phyloP scores from a whole-genome alignment of 176 grass and related monocot species.

The Avena insularis region DNA sequence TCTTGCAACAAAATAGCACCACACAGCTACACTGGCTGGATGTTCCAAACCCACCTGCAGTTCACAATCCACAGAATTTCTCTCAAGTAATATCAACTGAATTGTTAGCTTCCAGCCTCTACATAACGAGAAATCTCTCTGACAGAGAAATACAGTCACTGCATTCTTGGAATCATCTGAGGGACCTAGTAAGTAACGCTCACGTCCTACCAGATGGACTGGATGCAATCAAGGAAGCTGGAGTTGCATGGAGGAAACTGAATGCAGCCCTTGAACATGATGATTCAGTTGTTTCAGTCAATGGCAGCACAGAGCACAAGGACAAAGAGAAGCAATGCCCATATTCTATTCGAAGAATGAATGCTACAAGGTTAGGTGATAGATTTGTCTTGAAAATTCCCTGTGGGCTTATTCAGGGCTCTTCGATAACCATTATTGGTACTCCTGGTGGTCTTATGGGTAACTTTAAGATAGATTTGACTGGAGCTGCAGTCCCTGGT shows the following conservation, averaged over 20 bases:
- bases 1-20: slow-evolving; percentile 74
- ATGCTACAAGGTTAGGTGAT: slow-evolving; percentile 67
- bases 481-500: slow-evolving; percentile 77
- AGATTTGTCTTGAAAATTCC: slow-evolving; percentile 81
- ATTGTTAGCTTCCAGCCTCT: slow-evolving; percentile 62
- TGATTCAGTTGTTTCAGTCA: slow-evolving; percentile 53
- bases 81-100: slow-evolving; percentile 64
- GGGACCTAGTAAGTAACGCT: slow-evolving; percentile 59
- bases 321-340: slow-evolving; percentile 90
- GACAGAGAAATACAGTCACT: slow-evolving; percentile 59
- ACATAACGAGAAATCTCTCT: slow-evolving; percentile 76
- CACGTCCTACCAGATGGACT: slow-evolving; percentile 78
- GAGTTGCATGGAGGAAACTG: slow-evolving; percentile 82
- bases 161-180: slow-evolving; percentile 84
- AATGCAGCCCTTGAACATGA: slow-evolving; percentile 68
- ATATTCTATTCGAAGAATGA: slow-evolving; percentile 96
- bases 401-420: slow-evolving; percentile 96
- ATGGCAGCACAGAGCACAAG: slow-evolving; percentile 56
- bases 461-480: slow-evolving; percentile 84
- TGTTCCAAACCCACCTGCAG: slow-evolving; percentile 60
- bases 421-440: slow-evolving; percentile 90
- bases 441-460: slow-evolving; percentile 86
- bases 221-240: slow-evolving; percentile 88
- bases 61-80: slow-evolving; percentile 67
- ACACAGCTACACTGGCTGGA: slow-evolving; percentile 68